Percentiles rank a stretch among this genome's conserved stretches.
Evolutionary conservation across 2,329 filamentous ascomycete species (phyloP).

Genomic region (Thielaviopsis musarum): DNA sequence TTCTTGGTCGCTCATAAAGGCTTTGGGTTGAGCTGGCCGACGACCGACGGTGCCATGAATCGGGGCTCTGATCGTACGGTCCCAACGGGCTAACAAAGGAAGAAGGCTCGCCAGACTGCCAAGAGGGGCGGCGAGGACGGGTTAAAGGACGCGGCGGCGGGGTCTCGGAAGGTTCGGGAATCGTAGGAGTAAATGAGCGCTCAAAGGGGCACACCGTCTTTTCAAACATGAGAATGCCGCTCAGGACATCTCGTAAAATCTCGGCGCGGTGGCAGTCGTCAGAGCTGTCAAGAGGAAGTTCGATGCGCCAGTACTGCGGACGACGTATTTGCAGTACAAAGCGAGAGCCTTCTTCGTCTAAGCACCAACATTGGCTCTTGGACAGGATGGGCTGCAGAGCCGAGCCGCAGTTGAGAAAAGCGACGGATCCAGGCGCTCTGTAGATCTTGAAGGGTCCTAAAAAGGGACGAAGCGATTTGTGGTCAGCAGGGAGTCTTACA

Average conservation of each 20-base stretch:
- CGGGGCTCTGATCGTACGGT: conserved; percentile 8
- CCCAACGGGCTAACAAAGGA: conserved; percentile 9
- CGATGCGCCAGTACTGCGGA: conserved; percentile 80
- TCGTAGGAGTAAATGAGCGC: conserved; percentile 54
- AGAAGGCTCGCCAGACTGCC: conserved; percentile 4
- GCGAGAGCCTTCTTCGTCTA: conserved; percentile 61
- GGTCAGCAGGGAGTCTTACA: background rate
- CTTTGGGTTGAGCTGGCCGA: conserved; percentile 4
- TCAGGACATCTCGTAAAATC: conserved; percentile 51
- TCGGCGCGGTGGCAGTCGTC: conserved; percentile 48
- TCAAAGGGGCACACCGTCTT: conserved; percentile 77
- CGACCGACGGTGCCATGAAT: background rate
- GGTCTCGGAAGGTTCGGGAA: conserved; percentile 44
- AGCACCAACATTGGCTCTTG: conserved; percentile 86
- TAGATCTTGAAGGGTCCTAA: conserved; percentile 66
- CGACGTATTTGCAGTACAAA: conserved; percentile 77
- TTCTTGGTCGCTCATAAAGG: background rate
- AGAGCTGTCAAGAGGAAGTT: conserved; percentile 42
- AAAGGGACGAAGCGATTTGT: background rate
- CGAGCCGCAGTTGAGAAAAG: conserved; percentile 72
- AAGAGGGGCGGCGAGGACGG: background rate
- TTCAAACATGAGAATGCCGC: conserved; percentile 66
- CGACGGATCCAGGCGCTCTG: conserved; percentile 67
- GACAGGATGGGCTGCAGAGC: conserved; percentile 76
- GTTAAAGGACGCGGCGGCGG: background rate